Evolutionary conservation across 1,284 basidiomycete species (phyloP).

Genomic region (Mrakiaceae sp.): DNA sequence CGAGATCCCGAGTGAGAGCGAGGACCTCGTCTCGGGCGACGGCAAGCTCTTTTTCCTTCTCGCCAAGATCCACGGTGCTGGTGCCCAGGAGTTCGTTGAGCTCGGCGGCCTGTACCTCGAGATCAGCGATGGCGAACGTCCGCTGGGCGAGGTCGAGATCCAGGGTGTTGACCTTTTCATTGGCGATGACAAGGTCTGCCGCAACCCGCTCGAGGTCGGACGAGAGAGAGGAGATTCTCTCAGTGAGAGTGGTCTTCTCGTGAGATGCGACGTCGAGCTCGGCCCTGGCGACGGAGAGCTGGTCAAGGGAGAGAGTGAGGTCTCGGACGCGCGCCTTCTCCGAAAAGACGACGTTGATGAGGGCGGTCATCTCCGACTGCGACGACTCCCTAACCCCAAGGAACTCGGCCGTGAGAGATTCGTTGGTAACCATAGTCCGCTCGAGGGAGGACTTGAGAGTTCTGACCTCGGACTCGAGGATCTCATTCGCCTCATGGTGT

Average conservation of each 20-base stretch:
- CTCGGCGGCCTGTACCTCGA: background rate
- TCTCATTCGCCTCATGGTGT: background rate
- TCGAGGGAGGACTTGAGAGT: too few relatives aligned
- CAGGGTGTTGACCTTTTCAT: background rate
- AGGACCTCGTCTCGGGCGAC: background rate
- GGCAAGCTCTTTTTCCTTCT: background rate
- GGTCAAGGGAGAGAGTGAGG: background rate
- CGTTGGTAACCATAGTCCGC: too few relatives aligned
- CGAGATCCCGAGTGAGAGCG: background rate
- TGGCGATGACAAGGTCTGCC: too few relatives aligned
- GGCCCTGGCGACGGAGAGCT: background rate
- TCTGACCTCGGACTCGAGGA: too few relatives aligned
- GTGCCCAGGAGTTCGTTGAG: background rate
- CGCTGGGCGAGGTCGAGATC: background rate
- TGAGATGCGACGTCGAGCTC: background rate
- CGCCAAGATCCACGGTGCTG: background rate
- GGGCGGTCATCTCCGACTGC: slow-evolving; percentile 1
- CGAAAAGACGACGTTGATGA: slow-evolving; percentile 2
- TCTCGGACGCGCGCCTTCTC: background rate
- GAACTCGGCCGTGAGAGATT: too few relatives aligned
- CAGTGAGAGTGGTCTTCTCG: background rate
- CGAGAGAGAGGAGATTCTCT: too few relatives aligned
- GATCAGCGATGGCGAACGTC: background rate
- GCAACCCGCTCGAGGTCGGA: too few relatives aligned
- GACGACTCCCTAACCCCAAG: too few relatives aligned